A percentile compares a stretch with the other conserved stretches of the same genome.
These are phyloP conservation scores for Eleusine indica DNA, from an alignment of 176 grass and related monocot genomes.

Conservation along the genomic window DNA sequence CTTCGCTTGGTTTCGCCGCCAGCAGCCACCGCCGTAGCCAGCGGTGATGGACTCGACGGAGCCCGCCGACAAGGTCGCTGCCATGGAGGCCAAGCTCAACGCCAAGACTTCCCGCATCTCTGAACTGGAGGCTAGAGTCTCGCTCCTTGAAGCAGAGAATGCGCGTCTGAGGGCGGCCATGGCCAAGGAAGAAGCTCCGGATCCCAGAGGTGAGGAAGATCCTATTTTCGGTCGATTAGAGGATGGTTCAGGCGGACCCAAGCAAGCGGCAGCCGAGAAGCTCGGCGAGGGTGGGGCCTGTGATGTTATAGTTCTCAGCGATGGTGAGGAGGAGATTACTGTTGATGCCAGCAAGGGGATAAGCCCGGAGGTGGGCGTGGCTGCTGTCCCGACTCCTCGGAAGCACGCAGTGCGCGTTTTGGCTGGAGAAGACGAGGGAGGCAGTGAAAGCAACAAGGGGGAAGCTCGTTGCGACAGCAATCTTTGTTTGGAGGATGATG, in stretches of 20 bases:
- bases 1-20: slow-evolving; percentile 4
- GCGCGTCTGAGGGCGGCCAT: slow-evolving; percentile 33
- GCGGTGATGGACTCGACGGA: slow-evolving; percentile 8
- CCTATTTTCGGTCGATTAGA: slow-evolving; percentile 4
- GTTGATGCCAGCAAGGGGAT: background rate
- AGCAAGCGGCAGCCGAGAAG: background rate
- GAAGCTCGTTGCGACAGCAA: background rate
- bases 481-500: slow-evolving; percentile 20
- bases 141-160: slow-evolving; percentile 51
- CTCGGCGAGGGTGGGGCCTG: background rate
- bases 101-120: slow-evolving; percentile 40
- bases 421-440: background rate
- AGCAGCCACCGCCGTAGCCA: background rate
- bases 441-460: background rate
- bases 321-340: slow-evolving; percentile 21
- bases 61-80: slow-evolving; percentile 1
- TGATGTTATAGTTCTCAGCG: slow-evolving; percentile 44
- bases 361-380: background rate
- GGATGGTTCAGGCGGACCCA: background rate
- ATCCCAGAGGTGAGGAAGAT: background rate
- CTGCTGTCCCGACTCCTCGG: too few relatives aligned
- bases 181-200: background rate
- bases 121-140: slow-evolving; percentile 48
- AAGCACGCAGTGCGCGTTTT: background rate
- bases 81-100: slow-evolving; percentile 40